Conservation (phyloP, 129 eudicot genomes). For the Flaveria robusta region DNA sequence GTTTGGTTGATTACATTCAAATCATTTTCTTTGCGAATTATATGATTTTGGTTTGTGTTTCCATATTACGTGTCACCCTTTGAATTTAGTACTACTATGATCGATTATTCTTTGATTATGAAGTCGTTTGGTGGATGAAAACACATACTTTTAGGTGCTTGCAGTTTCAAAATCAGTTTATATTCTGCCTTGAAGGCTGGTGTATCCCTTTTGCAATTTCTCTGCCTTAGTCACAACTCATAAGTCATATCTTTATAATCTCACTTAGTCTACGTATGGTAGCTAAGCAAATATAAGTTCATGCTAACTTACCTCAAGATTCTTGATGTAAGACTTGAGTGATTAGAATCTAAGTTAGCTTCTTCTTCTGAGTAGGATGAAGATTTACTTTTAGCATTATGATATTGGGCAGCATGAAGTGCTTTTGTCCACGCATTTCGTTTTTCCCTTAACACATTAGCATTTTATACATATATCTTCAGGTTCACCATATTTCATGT, state of each 20-base stretch:
- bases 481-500: slow-evolving; percentile 1
- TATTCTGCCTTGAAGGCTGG: slow-evolving; percentile 16
- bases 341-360: background rate
- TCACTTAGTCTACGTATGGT: background rate
- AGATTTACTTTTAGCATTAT: background rate
- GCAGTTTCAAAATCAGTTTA: background rate
- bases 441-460: slow-evolving; percentile 1
- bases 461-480: background rate
- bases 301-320: slow-evolving; percentile 9
- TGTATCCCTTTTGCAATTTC: background rate
- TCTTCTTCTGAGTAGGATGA: slow-evolving; percentile 9
- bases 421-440: background rate
- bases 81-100: background rate
- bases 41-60: slow-evolving; percentile 16
- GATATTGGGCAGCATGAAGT: background rate
- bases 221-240: background rate
- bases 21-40: background rate
- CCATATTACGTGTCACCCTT: background rate
- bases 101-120: background rate
- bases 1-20: slow-evolving; percentile 1
- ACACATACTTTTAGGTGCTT: background rate
- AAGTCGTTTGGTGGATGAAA: slow-evolving; percentile 15
- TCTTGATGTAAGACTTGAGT: background rate
- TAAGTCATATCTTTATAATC: background rate
- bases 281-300: slow-evolving; percentile 20